A percentile compares a stretch with the other conserved stretches of the same genome.
phyloP scores from a whole-genome alignment of 2,329 filamentous ascomycete genomes.

The Tolypocladium pustulatum region DNA sequence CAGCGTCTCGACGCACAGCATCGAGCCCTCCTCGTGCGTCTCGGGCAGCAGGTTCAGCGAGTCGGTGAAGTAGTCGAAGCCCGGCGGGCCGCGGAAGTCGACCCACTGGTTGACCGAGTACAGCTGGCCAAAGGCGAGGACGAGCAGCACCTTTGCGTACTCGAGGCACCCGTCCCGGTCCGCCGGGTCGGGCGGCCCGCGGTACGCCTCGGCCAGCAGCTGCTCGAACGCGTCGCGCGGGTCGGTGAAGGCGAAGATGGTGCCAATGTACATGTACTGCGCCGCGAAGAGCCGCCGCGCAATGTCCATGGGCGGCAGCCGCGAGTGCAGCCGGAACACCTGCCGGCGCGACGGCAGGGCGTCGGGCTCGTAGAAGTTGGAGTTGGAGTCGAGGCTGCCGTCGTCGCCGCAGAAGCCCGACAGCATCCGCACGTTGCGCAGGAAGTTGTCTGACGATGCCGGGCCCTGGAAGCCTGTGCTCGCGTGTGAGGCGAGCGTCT shows the following conservation, averaged over 20 bases:
- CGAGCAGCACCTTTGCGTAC: constrained; percentile 40
- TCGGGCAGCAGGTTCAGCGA: constrained; percentile 42
- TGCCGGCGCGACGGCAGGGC: constrained; percentile 21
- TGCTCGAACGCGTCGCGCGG: constrained; percentile 32
- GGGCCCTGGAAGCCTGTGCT: constrained; percentile 23
- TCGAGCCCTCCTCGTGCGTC: constrained; percentile 42
- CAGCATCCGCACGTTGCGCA: constrained; percentile 23
- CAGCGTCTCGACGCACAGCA: constrained; percentile 43
- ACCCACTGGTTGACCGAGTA: constrained; percentile 48
- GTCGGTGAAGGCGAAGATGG: constrained; percentile 43
- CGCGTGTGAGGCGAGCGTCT: not conserved
- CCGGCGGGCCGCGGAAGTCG: constrained; percentile 39
- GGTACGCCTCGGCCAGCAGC: constrained; percentile 32
- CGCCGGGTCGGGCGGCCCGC: constrained; percentile 26
- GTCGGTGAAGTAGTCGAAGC: constrained; percentile 43
- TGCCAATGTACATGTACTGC: constrained; percentile 46
- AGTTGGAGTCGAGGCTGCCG: constrained; percentile 17
- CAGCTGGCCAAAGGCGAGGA: constrained; percentile 44
- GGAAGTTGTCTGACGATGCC: constrained; percentile 26
- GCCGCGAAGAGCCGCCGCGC: constrained; percentile 38
- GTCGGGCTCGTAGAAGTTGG: constrained; percentile 22
- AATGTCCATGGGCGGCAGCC: constrained; percentile 38
- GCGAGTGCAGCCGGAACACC: constrained; percentile 13
- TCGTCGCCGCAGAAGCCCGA: constrained; percentile 23
- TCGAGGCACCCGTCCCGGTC: constrained; percentile 36